Percentiles rank a stretch among this genome's conserved stretches.
These are phyloP conservation scores for Penicillium nordicum DNA, from an alignment of 2,329 filamentous ascomycete species.

Conservation along the genomic window DNA sequence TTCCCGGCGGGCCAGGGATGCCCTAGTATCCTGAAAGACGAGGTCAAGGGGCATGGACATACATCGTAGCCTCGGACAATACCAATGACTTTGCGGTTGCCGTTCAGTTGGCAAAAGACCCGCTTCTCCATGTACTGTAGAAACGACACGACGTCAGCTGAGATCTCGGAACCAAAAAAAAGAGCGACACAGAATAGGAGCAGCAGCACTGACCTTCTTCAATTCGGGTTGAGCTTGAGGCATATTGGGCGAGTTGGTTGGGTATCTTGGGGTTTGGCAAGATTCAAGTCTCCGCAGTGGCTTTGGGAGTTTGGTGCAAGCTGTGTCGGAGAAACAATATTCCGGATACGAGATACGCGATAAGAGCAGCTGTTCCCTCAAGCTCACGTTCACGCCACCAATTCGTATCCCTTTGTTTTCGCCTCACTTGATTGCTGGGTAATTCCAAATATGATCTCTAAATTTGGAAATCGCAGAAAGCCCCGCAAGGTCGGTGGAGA, in stretches of 20 bases:
- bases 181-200: not conserved
- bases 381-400: slow-evolving; percentile 4
- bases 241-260: slow-evolving; percentile 60
- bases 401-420: slow-evolving; percentile 3
- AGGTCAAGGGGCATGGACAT: slow-evolving; percentile 33
- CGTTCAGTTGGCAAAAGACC: slow-evolving; percentile 95
- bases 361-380: slow-evolving; percentile 17
- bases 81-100: slow-evolving; percentile 94
- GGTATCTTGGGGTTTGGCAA: slow-evolving; percentile 22
- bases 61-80: slow-evolving; percentile 95
- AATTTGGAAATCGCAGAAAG: slow-evolving; percentile 59
- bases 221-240: slow-evolving; percentile 97
- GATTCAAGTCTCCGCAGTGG: slow-evolving; percentile 22
- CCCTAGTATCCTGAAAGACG: no score
- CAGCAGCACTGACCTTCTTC: slow-evolving; percentile 70
- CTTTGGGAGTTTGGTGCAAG: slow-evolving; percentile 31
- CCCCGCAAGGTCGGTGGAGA: slow-evolving; percentile 74
- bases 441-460: slow-evolving; percentile 50
- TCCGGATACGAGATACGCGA: slow-evolving; percentile 26
- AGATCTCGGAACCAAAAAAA: not conserved
- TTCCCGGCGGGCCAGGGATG: no score
- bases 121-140: slow-evolving; percentile 96
- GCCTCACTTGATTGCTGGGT: not conserved
- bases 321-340: slow-evolving; percentile 35
- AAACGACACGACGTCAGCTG: slow-evolving; percentile 15